Evolutionary conservation across 1,284 basidiomycete genomes (phyloP).

Genomic region (Sporisorium exsertum): DNA sequence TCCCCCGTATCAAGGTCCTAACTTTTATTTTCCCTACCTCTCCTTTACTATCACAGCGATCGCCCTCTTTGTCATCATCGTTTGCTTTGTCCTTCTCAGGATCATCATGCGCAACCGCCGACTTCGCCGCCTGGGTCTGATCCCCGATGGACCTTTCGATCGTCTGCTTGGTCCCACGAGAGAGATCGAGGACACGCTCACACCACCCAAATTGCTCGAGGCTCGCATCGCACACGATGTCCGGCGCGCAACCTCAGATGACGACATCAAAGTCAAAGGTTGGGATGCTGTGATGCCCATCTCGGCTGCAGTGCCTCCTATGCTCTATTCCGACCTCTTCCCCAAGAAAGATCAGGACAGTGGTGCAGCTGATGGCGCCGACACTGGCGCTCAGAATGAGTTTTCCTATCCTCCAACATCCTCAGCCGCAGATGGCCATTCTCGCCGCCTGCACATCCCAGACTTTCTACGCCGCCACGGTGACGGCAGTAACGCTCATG

Average conservation of each 20-base stretch:
- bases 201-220: conserved; percentile 60
- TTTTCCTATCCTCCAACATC: conserved; percentile 39
- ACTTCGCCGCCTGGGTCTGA: conserved; percentile 55
- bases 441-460: conserved; percentile 41
- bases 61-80: conserved; percentile 64
- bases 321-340: conserved; percentile 48
- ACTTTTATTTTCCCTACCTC: conserved; percentile 54
- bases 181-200: conserved; percentile 58
- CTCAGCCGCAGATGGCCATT: conserved; percentile 11
- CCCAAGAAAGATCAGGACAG: conserved; percentile 19
- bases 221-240: conserved; percentile 56
- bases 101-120: conserved; percentile 63
- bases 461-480: conserved; percentile 39
- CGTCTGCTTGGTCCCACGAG: conserved; percentile 48
- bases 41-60: conserved; percentile 59
- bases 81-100: conserved; percentile 62
- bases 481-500: conserved; percentile 14
- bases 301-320: conserved; percentile 53
- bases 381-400: conserved; percentile 8
- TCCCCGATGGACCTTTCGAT: conserved; percentile 53
- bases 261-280: conserved; percentile 44
- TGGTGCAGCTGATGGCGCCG: conserved; percentile 2
- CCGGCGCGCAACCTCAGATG: conserved; percentile 31
- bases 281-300: conserved; percentile 62
- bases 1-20: conserved; percentile 24